A percentile compares a stretch with the other conserved stretches of the same genome.
Conservation (phyloP, 2,329 filamentous ascomycete genomes). For the Fusarium guadeloupense region DNA sequence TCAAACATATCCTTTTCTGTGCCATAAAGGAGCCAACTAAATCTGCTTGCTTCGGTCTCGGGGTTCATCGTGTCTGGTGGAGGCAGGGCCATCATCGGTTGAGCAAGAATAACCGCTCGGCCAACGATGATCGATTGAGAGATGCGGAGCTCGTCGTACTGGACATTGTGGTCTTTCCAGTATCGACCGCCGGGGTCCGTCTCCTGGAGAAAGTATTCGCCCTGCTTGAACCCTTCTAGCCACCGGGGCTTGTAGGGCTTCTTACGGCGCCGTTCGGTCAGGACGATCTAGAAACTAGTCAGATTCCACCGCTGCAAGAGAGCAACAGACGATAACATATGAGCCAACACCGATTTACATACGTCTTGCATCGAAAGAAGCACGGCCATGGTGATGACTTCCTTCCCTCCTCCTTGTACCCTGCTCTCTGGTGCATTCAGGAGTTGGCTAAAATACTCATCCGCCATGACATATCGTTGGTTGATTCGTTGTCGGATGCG, state of each 20-base stretch:
- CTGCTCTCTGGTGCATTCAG: conserved; percentile 39
- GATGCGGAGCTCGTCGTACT: conserved; percentile 47
- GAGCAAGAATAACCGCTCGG: conserved; percentile 51
- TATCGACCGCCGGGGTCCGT: conserved; percentile 51
- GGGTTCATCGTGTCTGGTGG: conserved; percentile 42
- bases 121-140: conserved; percentile 54
- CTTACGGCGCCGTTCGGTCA: conserved; percentile 50
- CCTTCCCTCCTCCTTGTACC: conserved; percentile 39
- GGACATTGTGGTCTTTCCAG: conserved; percentile 48
- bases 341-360: conserved; percentile 20
- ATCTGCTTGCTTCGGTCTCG: conserved; percentile 45
- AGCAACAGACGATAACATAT: background rate
- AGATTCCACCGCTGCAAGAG: background rate
- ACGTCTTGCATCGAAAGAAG: conserved; percentile 54
- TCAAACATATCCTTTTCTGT: conserved; percentile 48
- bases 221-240: conserved; percentile 50
- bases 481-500: conserved; percentile 48
- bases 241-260: conserved; percentile 49
- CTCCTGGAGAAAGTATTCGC: conserved; percentile 48
- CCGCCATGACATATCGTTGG: conserved; percentile 45
- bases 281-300: conserved; percentile 45
- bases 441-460: conserved; percentile 44
- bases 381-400: conserved; percentile 51
- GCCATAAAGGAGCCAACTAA: conserved; percentile 53
- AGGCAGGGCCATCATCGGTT: conserved; percentile 51